These are phyloP conservation scores for Suillus hirtellus DNA, from an alignment of 768 basidiomycete genomes.

Conservation along the genomic window DNA sequence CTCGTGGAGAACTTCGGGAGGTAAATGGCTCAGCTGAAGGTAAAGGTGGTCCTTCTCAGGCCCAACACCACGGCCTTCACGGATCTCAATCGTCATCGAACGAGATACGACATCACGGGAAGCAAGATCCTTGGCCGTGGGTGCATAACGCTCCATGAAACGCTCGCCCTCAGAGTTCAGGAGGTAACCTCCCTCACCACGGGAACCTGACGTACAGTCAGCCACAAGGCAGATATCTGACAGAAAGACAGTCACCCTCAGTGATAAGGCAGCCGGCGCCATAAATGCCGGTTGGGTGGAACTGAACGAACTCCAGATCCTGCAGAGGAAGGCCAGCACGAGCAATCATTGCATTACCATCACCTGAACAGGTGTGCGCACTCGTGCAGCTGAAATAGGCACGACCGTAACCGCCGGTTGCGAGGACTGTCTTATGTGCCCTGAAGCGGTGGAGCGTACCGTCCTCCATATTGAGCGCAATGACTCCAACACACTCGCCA, in stretches of 20 bases:
- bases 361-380: slow-evolving; percentile 98
- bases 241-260: slow-evolving; percentile 60
- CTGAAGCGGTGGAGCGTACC: slow-evolving; percentile 99
- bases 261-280: slow-evolving; percentile 99
- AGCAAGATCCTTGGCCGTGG: slow-evolving; percentile 98
- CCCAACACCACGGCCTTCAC: slow-evolving; percentile 98
- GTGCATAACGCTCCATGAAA: slow-evolving; percentile 99
- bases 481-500: slow-evolving; percentile 98
- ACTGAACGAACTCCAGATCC: slow-evolving; percentile 99
- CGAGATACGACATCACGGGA: slow-evolving; percentile 99
- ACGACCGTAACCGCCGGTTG: slow-evolving; percentile 97
- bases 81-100: slow-evolving; percentile 98
- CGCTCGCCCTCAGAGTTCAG: slow-evolving; percentile 98
- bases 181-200: slow-evolving; percentile 98
- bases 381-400: slow-evolving; percentile 98
- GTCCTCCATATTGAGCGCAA: slow-evolving; percentile 99
- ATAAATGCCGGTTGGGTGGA: slow-evolving; percentile 99
- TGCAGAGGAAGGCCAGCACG: slow-evolving; percentile 96
- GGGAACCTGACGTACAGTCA: slow-evolving; percentile 64
- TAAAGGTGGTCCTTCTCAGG: slow-evolving; percentile 98
- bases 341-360: slow-evolving; percentile 98
- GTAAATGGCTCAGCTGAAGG: slow-evolving; percentile 95
- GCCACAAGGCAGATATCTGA: slow-evolving; percentile 5
- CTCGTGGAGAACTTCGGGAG: slow-evolving; percentile 93
- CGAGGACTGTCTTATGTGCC: slow-evolving; percentile 96